Base-by-base conservation (phyloP, 352 stramenopile genomes). In the Phytophthora cactorum region DNA sequence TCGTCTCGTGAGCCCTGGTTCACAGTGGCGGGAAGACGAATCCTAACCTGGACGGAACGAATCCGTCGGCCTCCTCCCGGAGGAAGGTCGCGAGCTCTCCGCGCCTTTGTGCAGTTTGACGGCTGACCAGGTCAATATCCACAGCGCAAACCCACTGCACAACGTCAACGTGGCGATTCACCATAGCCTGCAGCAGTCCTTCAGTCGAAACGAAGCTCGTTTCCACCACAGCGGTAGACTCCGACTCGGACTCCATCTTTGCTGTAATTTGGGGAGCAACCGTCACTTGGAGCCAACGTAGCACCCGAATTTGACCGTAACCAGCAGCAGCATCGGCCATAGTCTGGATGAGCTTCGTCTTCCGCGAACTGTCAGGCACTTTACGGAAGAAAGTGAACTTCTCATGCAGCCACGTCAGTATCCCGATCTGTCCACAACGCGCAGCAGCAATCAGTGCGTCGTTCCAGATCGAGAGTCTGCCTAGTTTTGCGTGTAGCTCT, bases 91-190 rank as follows among this genome's bases (percentile, higher is more conserved):
- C 70, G 44, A 77, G 70, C 14, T 74, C 70, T 63, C 46, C 55
- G 15, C 70, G 70, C 17, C 64, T 41, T 63, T 22, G 17, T 38
- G 56, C 14, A 22, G 66, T 72, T 45, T 75, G 66, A 17, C 51
- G 55, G n/a, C 39, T 58, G 10, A 78, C 70, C 5, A 75, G 49
- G 4, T 68, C 54, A 22, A 74, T 52, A 17, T 75, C 70, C 10
- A 66, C 64, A 0, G 58, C 68, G 31, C 68, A 70, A 38, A 75
- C 45, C 68, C 68, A 80, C 44, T 74, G 71, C 28, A 82, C 60
- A 38, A 82, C 72, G 28, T 82, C 71, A 14, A 82, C 62, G 22
- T 80, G 65, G 14, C 73, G 67, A 25, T 76, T 72, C 1, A 66
- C 56, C 49, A 82, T 72, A 1, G 64, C 64, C 17, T 68, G 15